Base-by-base conservation (phyloP, 257 asterid genomes). In the Nicotiana attenuata region DNA sequence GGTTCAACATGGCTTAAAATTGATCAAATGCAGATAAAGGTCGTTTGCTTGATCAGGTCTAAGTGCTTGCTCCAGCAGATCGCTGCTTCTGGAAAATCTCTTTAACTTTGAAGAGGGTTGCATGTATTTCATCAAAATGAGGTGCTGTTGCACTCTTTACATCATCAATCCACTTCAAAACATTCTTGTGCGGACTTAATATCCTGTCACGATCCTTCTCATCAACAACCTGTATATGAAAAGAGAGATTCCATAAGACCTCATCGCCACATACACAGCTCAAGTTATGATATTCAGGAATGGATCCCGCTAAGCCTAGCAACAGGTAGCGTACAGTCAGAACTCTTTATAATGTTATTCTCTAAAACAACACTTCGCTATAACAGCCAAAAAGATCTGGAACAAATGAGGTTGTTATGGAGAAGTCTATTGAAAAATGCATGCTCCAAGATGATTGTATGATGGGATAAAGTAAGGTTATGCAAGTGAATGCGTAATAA, bases 91-190 rank as follows among this genome's bases (percentile, higher is more conserved):
- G 84, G 3, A 92, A 80, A 77, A 80, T 82, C 88, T 85, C 89
- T 69, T 53, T 88, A 38, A 75, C 89, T 45, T 80, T 81, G 65
- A 68, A 71, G 75, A 96, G 84, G 7, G 85, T 3, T 3, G 87
- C 68, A 45, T 92, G 96, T 2, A 92, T 20, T 71, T 92, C 97
- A 78, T 94, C 97, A 68, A 96, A 96, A 82, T 96, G 86, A 81
- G 98, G 98, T 13, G 84, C 85, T 4, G 93, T 86, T 47, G 96
- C 99, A 80, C 65, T 88, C 88, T 85, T 93, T 17, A 91, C 88
- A 71, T 90, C 93, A 26, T 92, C 94, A 13, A 95, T 83, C 98
- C 99, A 95, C 86, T 88, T 87, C 88, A 85, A 41, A 69, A 93
- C 85, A 81, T 87, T 92, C 85, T 89, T 88, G 90, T 85, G 87